Evolutionary conservation across 1,284 basidiomycete genomes (phyloP).

Genomic region (Meripilus lineatus): DNA sequence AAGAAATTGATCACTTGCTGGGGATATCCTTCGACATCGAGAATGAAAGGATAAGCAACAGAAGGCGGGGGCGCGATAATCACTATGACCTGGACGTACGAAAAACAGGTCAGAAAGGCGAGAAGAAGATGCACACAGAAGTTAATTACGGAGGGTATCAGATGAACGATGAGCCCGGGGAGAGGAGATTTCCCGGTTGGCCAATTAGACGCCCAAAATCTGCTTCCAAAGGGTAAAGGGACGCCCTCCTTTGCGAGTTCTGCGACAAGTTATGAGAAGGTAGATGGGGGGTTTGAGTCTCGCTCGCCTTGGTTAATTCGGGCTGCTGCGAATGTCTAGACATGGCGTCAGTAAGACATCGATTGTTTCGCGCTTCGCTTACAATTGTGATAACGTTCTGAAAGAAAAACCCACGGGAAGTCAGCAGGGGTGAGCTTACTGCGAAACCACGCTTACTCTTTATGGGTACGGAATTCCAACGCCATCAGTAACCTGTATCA

Average conservation of each 20-base stretch:
- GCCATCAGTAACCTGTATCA: too few relatives aligned
- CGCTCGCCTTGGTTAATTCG: constrained; percentile 26
- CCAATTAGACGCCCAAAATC: constrained; percentile 56
- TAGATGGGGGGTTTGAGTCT: not conserved
- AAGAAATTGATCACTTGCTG: constrained; percentile 45
- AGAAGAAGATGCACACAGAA: constrained; percentile 37
- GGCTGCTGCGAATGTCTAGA: constrained; percentile 23
- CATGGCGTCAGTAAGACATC: not conserved
- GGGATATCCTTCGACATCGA: constrained; percentile 52
- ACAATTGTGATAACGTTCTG: constrained; percentile 27
- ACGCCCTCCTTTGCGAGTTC: constrained; percentile 44
- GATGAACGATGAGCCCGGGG: constrained; percentile 49
- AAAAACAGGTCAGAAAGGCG: constrained; percentile 17
- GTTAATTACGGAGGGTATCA: constrained; percentile 44
- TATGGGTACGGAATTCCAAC: not conserved
- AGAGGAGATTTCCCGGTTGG: constrained; percentile 53
- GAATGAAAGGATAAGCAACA: constrained; percentile 59
- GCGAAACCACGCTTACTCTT: too few relatives aligned
- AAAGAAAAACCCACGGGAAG: constrained; percentile 27
- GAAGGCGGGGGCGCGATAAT: constrained; percentile 49
- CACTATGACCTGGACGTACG: constrained; percentile 34
- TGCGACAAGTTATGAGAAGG: constrained; percentile 4
- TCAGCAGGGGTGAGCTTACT: constrained; percentile 44
- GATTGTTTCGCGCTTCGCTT: constrained; percentile 9
- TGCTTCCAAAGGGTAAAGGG: constrained; percentile 49